Base-by-base conservation (phyloP, 2,329 filamentous ascomycete species). In the Lasiodiplodia citricola region DNA sequence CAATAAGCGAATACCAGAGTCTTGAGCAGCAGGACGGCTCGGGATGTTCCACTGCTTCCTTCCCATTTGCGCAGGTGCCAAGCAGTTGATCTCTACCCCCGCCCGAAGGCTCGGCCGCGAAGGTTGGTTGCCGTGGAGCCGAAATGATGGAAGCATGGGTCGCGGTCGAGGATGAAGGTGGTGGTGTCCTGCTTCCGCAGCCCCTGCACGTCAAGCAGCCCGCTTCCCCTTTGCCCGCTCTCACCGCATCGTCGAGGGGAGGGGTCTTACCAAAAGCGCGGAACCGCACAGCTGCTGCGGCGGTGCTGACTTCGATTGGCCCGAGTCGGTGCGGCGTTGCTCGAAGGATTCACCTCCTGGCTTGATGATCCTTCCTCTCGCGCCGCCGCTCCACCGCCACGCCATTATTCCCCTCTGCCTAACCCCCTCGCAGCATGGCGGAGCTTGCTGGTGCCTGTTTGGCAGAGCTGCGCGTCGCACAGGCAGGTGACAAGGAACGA, bases 271-370 rank as follows among this genome's bases (percentile, higher is more conserved):
- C 56, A 60, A 8, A 44, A 23, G 37, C 56, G 56, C 38, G 56
- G 56, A 60, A 60, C 56, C 35, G 35, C 56, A 60, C 55, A 57
- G 55, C 55, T 57, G 2, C 14, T 41, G 60, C 47, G 60, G 60
- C 47, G 60, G 47, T 38, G 60, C 44, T 18, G 57, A 37, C n/a
- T 38, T 31, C 25, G 60, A 64, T 52, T 64, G 44, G 44, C 44
- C 28, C 28, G 60, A 63, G 60, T 64, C 60, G 23, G 60, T 64
- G 60, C 60, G 60, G 60, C 60, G 47, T 44, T 64, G 60, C 6
- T 51, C 60, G 60, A 64, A 64, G 60, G 60, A 64, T 64, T 64
- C 60, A 64, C 18, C 60, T 64, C 60, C 60, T 64, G 60, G 60
- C 60, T 52, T 64, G 44, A 52, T 64, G 60, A 64, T 64, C 60